These are phyloP conservation scores for Corinectria fuckeliana DNA, from an alignment of 2,329 filamentous ascomycete species.

Conservation along the genomic window DNA sequence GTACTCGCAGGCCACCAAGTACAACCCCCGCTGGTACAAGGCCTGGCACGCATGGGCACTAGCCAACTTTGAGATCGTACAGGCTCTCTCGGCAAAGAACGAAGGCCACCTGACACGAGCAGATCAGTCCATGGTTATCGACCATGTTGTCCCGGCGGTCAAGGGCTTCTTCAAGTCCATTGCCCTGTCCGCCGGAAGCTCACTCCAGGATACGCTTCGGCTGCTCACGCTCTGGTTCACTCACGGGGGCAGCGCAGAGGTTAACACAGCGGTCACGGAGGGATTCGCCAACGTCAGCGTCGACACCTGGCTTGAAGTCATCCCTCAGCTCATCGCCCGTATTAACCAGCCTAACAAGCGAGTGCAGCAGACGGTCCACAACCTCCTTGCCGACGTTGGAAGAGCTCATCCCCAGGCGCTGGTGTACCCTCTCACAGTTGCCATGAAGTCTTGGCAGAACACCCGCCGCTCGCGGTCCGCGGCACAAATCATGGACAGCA, in stretches of 20 bases:
- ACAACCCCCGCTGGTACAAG: conserved; percentile 97
- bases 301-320: conserved; percentile 98
- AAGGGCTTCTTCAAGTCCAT: conserved; percentile 98
- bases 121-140: conserved; percentile 73
- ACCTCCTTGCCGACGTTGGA: conserved; percentile 89
- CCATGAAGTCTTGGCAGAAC: conserved; percentile 91
- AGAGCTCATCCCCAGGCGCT: conserved; percentile 94
- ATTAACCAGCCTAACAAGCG: conserved; percentile 95
- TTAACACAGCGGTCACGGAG: conserved; percentile 86
- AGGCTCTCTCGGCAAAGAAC: conserved; percentile 72
- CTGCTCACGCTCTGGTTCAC: conserved; percentile 96
- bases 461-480: conserved; percentile 86
- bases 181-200: conserved; percentile 86
- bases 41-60: conserved; percentile 99
- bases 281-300: conserved; percentile 92
- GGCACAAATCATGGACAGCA: conserved; percentile 94
- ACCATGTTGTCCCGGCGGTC: conserved; percentile 93
- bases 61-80: conserved; percentile 98
- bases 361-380: conserved; percentile 90
- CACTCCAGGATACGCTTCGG: conserved; percentile 91
- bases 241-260: conserved; percentile 86
- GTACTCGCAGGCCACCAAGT: conserved; percentile 89
- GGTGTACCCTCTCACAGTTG: conserved; percentile 95
- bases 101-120: conserved; percentile 56
- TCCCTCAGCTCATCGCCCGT: conserved; percentile 93